Evolutionary conservation across 2,329 filamentous ascomycete species (phyloP), one percentile per base, ranked within the genome.

Genomic region (Alternaria ventricosa): DNA sequence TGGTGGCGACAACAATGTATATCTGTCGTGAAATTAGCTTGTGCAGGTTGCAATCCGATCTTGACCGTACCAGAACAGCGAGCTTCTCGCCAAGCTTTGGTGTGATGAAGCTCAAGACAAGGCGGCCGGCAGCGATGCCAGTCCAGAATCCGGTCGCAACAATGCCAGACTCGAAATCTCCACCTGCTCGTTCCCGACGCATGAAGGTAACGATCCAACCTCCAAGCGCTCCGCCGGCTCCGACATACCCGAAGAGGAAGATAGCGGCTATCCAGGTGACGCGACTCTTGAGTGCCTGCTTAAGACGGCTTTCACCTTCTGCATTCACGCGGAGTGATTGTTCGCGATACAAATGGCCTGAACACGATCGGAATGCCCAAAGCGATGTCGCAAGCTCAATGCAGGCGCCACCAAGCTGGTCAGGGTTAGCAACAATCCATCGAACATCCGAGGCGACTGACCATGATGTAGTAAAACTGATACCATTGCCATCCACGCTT

Each of bases 201-300:
- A 96, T 96, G 76, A 96, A 96, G 0, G 89, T 90, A 13, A 92
- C 89, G 67, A 96, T 89, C 92, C 92, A 94, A 15, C 92, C 92
- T 25, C 90, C 90, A 6, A 93, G 81, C 0, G 87, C 88, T 58
- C 92, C 90, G 79, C 96, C 92, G 5, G 87, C 85, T 3, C 93
- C 93, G 1, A 94, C 89, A 71, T 96, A 96, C 5, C 87, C 87
- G 5, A 95, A 84, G 10, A 95, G 82, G 75, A 95, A 96, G 5
- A 90, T 63, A 5, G 92, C 85, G 27, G 88, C 82, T 13, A 92
- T 82, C 90, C 91, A 93, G 8, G 90, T 90, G 5, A 90, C 83
- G 10, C 82, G 77, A 27, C 71, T 78, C 44, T 75, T 77, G 23
- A 88, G 77, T 2, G 84, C 81, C 71, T 84, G 80, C 67, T 80